A percentile compares a stretch with the other conserved stretches of the same genome.
These are phyloP conservation scores for Cryptomeria japonica DNA, from an alignment of 75 land plant genomes.

Conservation along the genomic window DNA sequence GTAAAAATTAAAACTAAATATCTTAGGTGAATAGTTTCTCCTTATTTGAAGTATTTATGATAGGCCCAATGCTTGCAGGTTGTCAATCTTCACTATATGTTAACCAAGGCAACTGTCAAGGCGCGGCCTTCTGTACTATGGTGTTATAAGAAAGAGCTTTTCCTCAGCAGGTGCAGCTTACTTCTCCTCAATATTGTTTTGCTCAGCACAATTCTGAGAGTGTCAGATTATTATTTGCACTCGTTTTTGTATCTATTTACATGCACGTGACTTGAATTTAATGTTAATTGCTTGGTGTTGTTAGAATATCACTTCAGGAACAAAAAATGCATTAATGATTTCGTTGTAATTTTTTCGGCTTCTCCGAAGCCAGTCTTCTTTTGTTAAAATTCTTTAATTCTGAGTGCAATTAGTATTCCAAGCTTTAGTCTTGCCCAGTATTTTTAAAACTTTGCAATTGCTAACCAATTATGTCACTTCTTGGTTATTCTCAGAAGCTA, in stretches of 20 bases:
- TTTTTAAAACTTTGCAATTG: background rate
- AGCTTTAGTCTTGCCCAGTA: background rate
- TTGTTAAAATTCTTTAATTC: background rate
- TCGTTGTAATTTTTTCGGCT: background rate
- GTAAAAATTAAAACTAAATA: constrained; percentile 19
- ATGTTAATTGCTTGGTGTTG: background rate
- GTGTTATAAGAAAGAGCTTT: constrained; percentile 96
- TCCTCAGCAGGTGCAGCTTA: constrained; percentile 78
- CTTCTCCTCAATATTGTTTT: background rate
- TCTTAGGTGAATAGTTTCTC: background rate
- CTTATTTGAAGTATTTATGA: background rate
- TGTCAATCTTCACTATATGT: constrained; percentile 87
- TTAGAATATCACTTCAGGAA: background rate
- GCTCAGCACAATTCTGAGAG: background rate
- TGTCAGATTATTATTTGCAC: background rate
- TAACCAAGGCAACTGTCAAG: constrained; percentile 66
- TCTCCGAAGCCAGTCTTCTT: background rate
- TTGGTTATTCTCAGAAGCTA: background rate
- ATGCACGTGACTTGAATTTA: background rate
- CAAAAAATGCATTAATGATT: background rate
- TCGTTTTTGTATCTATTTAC: background rate
- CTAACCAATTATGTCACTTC: background rate
- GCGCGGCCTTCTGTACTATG: constrained; percentile 79
- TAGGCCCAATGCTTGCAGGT: constrained; percentile 48
- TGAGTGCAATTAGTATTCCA: background rate